These are phyloP conservation scores for Kluyveromyces sp. DNA, from an alignment of 1,139 yeast species.

Conservation along the genomic window DNA sequence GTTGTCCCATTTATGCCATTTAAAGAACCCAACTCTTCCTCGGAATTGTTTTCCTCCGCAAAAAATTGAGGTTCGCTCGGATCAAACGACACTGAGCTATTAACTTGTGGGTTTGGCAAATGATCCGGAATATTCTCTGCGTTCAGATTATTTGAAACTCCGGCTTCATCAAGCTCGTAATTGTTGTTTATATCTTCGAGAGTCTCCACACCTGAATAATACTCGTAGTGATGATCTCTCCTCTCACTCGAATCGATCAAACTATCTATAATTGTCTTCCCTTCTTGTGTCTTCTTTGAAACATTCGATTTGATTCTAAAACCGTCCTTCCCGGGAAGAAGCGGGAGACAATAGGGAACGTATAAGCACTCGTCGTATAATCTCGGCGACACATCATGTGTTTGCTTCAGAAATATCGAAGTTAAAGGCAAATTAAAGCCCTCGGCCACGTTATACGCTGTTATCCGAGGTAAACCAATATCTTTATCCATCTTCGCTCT, in stretches of 20 bases:
- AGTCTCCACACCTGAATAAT: conserved; percentile 75
- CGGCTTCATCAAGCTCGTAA: conserved; percentile 31
- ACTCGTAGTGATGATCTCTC: conserved; percentile 85
- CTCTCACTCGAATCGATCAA: conserved; percentile 76
- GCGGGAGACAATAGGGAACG: conserved; percentile 82
- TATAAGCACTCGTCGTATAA: conserved; percentile 85
- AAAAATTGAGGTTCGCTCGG: conserved; percentile 65
- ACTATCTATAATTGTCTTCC: conserved; percentile 64
- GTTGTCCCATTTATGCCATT: background rate
- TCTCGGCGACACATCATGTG: conserved; percentile 80
- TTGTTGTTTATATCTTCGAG: conserved; percentile 58
- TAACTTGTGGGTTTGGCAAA: conserved; percentile 22
- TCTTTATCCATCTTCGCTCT: conserved; percentile 60
- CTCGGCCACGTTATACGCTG: conserved; percentile 86
- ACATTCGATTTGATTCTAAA: conserved; percentile 76
- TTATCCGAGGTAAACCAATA: conserved; percentile 69
- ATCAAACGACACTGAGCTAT: conserved; percentile 39
- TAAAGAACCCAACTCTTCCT: conserved; percentile 8
- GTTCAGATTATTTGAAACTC: conserved; percentile 12
- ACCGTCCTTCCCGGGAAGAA: conserved; percentile 82
- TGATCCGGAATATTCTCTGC: conserved; percentile 22
- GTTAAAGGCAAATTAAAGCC: conserved; percentile 63
- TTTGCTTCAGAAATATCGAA: conserved; percentile 53
- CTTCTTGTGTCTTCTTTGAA: conserved; percentile 51
- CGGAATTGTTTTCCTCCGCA: conserved; percentile 33